Evolutionary conservation across 257 asterid genomes (phyloP).

Genomic region (Nicotiana sylvestris): DNA sequence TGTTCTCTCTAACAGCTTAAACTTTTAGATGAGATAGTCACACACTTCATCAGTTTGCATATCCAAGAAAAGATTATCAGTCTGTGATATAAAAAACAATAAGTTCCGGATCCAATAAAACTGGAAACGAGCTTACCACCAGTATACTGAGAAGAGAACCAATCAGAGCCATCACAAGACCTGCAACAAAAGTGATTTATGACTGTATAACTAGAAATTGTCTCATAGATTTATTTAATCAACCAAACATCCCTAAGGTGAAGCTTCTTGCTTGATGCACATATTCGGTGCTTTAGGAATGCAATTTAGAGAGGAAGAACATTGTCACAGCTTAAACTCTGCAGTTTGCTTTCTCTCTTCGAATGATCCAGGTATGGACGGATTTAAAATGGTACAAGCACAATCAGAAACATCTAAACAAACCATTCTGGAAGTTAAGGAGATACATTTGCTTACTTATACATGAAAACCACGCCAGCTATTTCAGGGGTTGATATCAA

Average conservation of each 20-base stretch:
- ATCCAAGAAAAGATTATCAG: not conserved
- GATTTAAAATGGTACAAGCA: not conserved
- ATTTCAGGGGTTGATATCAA: not conserved
- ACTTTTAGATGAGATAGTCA: too few relatives aligned
- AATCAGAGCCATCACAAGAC: constrained; percentile 78
- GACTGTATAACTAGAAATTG: not conserved
- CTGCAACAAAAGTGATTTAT: constrained; percentile 33
- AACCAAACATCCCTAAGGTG: not conserved
- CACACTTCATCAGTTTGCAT: not conserved
- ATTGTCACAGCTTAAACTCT: not conserved
- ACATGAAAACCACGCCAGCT: not conserved
- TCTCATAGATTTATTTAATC: not conserved
- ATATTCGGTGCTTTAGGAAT: not conserved
- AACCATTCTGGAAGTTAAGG: not conserved
- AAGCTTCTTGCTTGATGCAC: not conserved
- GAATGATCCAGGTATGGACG: not conserved
- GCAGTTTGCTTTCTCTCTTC: not conserved
- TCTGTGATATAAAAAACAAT: not conserved
- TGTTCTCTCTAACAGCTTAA: too few relatives aligned
- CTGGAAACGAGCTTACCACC: constrained; percentile 46
- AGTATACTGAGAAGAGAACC: constrained; percentile 79
- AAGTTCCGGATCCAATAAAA: not conserved
- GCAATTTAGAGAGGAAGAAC: not conserved
- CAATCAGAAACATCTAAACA: not conserved
- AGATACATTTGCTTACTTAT: not conserved